A percentile compares a stretch with the other conserved stretches of the same genome.
Evolutionary conservation across 1,139 yeast genomes (phyloP).

Genomic region (Pichia sp.): DNA sequence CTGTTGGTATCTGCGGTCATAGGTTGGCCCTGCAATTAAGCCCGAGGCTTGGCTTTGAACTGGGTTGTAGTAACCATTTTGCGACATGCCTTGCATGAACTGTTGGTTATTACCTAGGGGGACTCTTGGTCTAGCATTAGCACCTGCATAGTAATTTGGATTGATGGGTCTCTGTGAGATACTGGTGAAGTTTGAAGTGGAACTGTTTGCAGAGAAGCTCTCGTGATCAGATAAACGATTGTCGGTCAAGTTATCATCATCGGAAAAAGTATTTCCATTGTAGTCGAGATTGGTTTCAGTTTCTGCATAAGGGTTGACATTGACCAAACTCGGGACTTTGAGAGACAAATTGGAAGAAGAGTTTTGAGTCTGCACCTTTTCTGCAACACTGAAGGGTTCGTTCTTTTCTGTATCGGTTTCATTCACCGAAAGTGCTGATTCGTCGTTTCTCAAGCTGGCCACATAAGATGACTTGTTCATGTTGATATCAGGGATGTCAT

Average conservation of each 20-base stretch:
- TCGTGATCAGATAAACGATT: slow-evolving; percentile 1
- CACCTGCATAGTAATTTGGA: slow-evolving; percentile 41
- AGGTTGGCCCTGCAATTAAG: too few relatives aligned
- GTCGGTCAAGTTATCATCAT: slow-evolving; percentile 3
- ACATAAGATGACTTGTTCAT: background rate
- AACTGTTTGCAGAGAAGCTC: slow-evolving; percentile 7
- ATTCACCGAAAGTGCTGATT: slow-evolving; percentile 4
- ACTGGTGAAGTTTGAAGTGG: slow-evolving; percentile 61
- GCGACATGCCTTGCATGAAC: background rate
- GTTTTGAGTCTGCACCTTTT: slow-evolving; percentile 3
- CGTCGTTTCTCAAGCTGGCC: background rate
- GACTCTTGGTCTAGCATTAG: slow-evolving; percentile 4
- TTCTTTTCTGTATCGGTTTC: slow-evolving; percentile 5
- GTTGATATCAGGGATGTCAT: slow-evolving; percentile 1
- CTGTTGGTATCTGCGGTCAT: slow-evolving; percentile 4
- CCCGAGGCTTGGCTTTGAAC: too few relatives aligned
- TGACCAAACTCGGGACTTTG: slow-evolving; percentile 19
- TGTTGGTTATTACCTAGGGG: background rate
- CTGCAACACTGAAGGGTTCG: background rate
- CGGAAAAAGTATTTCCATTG: too few relatives aligned
- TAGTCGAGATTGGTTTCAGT: slow-evolving; percentile 8
- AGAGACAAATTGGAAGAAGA: slow-evolving; percentile 9
- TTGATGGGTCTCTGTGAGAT: slow-evolving; percentile 76
- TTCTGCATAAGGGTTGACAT: slow-evolving; percentile 23
- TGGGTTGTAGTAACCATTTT: background rate